A percentile compares a stretch with the other conserved stretches of the same genome.
Evolutionary conservation across 176 grass and related monocot species (phyloP).

Genomic region (Bromus sterilis): DNA sequence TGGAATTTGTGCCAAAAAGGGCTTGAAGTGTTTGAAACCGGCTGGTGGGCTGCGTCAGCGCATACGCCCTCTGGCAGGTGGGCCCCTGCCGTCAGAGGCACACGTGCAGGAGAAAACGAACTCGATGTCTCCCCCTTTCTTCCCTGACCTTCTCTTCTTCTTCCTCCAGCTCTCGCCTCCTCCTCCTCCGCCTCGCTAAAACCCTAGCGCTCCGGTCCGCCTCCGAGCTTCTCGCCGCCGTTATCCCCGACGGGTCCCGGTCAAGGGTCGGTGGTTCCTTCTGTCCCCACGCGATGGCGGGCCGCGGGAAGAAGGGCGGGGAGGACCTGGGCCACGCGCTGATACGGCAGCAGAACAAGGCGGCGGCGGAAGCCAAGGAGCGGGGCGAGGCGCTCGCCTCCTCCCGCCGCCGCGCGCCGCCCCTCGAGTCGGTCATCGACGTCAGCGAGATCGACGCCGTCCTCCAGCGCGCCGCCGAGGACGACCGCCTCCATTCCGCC

Average conservation of each 20-base stretch:
- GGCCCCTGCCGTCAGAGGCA: background rate
- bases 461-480: constrained; percentile 61
- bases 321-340: constrained; percentile 49
- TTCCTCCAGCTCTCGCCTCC: background rate
- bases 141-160: background rate
- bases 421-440: constrained; percentile 78
- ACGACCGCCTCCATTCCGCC: constrained; percentile 25
- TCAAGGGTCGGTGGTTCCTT: background rate
- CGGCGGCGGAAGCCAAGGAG: constrained; percentile 52
- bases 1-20: background rate
- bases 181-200: background rate
- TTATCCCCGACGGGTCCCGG: background rate
- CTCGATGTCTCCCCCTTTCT: background rate
- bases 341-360: constrained; percentile 67
- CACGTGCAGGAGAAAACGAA: background rate
- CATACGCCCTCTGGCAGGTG: background rate
- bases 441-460: constrained; percentile 82
- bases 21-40: background rate
- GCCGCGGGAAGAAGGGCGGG: constrained; percentile 44
- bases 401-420: constrained; percentile 30
- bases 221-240: background rate
- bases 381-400: constrained; percentile 45
- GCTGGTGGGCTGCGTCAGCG: background rate
- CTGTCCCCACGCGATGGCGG: constrained; percentile 5
- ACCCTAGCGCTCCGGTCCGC: constrained; percentile 11